These are phyloP conservation scores for Talaromyces sp. DNA, from an alignment of 2,329 filamentous ascomycete genomes.

Conservation along the genomic window DNA sequence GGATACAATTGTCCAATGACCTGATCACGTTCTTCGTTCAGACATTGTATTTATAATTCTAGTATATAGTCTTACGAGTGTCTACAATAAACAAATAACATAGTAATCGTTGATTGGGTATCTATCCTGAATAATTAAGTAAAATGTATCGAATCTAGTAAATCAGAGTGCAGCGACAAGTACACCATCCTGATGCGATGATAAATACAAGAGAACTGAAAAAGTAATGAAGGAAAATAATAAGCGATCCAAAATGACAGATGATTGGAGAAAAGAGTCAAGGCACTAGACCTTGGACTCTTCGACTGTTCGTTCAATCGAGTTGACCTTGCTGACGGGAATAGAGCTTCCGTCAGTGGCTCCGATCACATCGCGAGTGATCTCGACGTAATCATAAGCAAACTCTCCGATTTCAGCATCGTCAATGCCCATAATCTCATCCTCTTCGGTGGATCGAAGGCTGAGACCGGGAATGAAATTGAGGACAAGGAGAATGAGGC, in stretches of 20 bases:
- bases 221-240: conserved; percentile 4
- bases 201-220: conserved; percentile 2
- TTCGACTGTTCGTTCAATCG: conserved; percentile 9
- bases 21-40: not conserved
- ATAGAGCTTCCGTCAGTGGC: conserved; percentile 28
- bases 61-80: not conserved
- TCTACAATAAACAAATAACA: not conserved
- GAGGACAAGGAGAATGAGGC: conserved; percentile 74
- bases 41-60: not conserved
- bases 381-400: conserved; percentile 89
- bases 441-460: conserved; percentile 71
- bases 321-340: conserved; percentile 19
- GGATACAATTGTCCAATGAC: not conserved
- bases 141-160: conserved; percentile 5
- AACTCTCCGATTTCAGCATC: conserved; percentile 91
- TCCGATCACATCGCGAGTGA: conserved; percentile 66
- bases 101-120: conserved; percentile 9
- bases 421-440: conserved; percentile 80
- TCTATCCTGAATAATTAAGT: conserved; percentile 10
- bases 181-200: conserved; percentile 2
- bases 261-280: not conserved
- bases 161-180: not conserved
- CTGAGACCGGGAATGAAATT: conserved; percentile 73
- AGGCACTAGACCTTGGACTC: conserved; percentile 20
- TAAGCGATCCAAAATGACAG: not conserved